These are phyloP conservation scores for Drechslerella stenobrocha DNA, from an alignment of 2,329 filamentous ascomycete species.

Conservation along the genomic window DNA sequence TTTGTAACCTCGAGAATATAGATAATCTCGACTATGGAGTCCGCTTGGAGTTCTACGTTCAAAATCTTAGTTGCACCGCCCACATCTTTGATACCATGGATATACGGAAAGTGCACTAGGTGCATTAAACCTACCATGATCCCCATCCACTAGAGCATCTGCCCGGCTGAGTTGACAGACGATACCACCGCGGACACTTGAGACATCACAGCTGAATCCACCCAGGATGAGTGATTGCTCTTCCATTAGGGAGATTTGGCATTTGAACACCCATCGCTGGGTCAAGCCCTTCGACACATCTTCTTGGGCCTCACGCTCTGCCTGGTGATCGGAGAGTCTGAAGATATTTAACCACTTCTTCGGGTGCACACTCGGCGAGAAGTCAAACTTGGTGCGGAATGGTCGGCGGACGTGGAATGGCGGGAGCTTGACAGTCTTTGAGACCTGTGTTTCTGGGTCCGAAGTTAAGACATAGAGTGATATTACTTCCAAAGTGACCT, in stretches of 20 bases:
- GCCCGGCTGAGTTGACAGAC: slow-evolving; percentile 28
- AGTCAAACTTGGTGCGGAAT: slow-evolving; percentile 89
- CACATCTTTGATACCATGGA: not conserved
- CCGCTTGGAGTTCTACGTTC: slow-evolving; percentile 37
- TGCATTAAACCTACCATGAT: slow-evolving; percentile 7
- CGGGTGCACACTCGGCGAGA: slow-evolving; percentile 75
- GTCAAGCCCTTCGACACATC: slow-evolving; percentile 65
- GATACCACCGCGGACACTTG: slow-evolving; percentile 39
- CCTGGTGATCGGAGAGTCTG: slow-evolving; percentile 55
- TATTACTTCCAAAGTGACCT: slow-evolving; percentile 51
- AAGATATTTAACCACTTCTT: slow-evolving; percentile 89
- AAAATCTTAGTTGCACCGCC: slow-evolving; percentile 15
- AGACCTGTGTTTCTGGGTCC: slow-evolving; percentile 78
- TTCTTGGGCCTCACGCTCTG: slow-evolving; percentile 51
- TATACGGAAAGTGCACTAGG: not conserved
- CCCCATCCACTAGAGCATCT: slow-evolving; percentile 26
- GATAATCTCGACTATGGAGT: slow-evolving; percentile 61
- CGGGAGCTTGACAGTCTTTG: slow-evolving; percentile 70
- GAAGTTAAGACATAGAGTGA: slow-evolving; percentile 77
- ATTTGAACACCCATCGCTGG: slow-evolving; percentile 79
- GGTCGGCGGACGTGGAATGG: slow-evolving; percentile 72
- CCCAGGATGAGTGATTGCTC: slow-evolving; percentile 16
- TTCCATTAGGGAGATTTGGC: slow-evolving; percentile 58
- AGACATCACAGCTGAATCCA: slow-evolving; percentile 29
- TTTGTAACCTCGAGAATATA: slow-evolving; percentile 79